phyloP scores from a whole-genome alignment of 2,329 filamentous ascomycete species.

The Periglandula ipomoeae region DNA sequence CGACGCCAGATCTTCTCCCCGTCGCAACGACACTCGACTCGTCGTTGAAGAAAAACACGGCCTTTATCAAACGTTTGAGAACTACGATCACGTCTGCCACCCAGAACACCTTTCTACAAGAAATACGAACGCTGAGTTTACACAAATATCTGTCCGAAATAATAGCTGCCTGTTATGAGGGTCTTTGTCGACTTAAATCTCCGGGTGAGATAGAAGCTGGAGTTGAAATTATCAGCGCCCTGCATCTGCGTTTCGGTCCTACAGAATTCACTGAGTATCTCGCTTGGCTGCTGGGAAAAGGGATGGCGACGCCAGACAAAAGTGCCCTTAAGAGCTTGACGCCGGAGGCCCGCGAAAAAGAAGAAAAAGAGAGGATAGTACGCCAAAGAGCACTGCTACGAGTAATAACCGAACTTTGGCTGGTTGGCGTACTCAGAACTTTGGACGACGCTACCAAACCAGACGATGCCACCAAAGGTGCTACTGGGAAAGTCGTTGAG shows the following conservation, averaged over 20 bases:
- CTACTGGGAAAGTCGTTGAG: conserved; percentile 53
- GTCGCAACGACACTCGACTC: conserved; percentile 80
- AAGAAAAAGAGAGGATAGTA: conserved; percentile 86
- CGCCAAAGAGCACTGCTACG: conserved; percentile 80
- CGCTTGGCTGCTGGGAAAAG: conserved; percentile 85
- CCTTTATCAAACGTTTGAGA: conserved; percentile 92
- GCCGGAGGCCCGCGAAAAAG: conserved; percentile 78
- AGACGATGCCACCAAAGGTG: conserved; percentile 53
- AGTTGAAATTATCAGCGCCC: conserved; percentile 86
- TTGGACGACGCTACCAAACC: conserved; percentile 57
- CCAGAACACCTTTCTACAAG: conserved; percentile 75
- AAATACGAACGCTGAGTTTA: conserved; percentile 81
- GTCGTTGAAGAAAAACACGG: conserved; percentile 94
- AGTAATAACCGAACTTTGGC: conserved; percentile 92
- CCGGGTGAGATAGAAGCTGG: conserved; percentile 87
- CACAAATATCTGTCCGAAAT: conserved; percentile 98
- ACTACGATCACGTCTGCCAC: conserved; percentile 77
- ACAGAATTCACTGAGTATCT: conserved; percentile 84
- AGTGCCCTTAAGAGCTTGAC: conserved; percentile 67
- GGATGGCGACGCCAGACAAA: conserved; percentile 85
- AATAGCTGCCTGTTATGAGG: conserved; percentile 90
- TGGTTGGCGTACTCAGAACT: conserved; percentile 79
- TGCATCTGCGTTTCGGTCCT: conserved; percentile 90
- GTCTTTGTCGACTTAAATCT: conserved; percentile 82
- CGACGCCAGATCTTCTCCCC: conserved; percentile 58